phyloP scores from a whole-genome alignment of 2,329 filamentous ascomycete genomes.

The Ilyonectria mors-panacis region DNA sequence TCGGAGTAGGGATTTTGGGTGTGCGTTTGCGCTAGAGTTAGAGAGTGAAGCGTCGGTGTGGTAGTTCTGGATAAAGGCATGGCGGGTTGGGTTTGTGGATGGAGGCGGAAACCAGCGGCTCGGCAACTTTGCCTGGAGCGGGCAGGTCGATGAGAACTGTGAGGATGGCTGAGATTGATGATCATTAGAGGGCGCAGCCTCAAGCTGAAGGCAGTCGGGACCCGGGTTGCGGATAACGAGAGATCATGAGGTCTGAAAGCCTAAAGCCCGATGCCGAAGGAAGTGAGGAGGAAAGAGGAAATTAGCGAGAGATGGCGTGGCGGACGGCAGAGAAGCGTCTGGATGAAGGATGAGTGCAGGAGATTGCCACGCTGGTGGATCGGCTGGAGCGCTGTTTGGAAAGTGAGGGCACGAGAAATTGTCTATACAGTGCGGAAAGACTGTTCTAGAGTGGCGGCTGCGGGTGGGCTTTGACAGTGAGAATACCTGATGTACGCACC shows the following conservation, averaged over 20 bases:
- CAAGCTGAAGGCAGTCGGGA: not conserved
- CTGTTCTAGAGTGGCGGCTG: constrained; percentile 10
- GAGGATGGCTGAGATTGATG: not conserved
- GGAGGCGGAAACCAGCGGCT: constrained; percentile 5
- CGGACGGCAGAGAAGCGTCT: constrained; percentile 41
- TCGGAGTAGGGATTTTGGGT: constrained; percentile 5
- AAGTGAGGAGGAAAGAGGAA: not conserved
- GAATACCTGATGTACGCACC: constrained; percentile 41
- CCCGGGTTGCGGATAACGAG: constrained; percentile 2
- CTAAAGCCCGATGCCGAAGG: constrained; percentile 1
- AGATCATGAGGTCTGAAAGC: not conserved
- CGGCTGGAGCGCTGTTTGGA: constrained; percentile 39
- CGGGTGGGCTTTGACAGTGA: constrained; percentile 31
- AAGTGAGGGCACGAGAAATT: constrained; percentile 35
- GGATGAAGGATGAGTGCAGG: constrained; percentile 44
- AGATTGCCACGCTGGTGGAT: constrained; percentile 46
- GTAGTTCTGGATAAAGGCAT: not conserved
- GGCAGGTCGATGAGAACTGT: not conserved
- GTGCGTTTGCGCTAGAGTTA: constrained; percentile 19
- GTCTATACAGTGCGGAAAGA: constrained; percentile 46
- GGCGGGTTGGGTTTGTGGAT: not conserved
- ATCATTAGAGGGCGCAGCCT: not conserved
- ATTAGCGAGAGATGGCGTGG: constrained; percentile 37
- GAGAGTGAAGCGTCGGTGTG: not conserved
- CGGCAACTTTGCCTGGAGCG: not conserved